Conservation (phyloP, 495 filamentous ascomycete species). For the Annulohypoxylon moriforme region DNA sequence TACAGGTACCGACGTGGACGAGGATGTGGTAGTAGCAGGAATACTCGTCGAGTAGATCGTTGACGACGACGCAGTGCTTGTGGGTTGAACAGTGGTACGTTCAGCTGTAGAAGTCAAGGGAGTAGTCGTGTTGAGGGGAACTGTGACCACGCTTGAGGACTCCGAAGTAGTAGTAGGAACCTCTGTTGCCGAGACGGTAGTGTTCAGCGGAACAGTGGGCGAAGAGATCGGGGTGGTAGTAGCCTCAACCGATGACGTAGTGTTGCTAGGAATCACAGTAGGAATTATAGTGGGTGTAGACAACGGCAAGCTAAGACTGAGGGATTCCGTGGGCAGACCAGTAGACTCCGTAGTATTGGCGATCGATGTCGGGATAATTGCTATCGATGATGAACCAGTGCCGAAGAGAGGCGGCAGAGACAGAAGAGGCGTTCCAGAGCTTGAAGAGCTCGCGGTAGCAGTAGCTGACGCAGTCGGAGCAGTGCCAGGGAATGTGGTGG, state of each 20-base stretch:
- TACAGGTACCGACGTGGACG: conserved; percentile 34
- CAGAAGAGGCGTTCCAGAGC: conserved; percentile 12
- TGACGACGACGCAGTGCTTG: conserved; percentile 12
- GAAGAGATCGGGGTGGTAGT: conserved; percentile 28
- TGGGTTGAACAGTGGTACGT: conserved; percentile 17
- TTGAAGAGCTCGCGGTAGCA: conserved; percentile 13
- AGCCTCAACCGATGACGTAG: conserved; percentile 26
- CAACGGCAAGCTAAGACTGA: conserved; percentile 22
- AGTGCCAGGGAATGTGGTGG: conserved; percentile 39
- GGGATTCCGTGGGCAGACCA: conserved; percentile 1
- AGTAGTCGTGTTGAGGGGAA: conserved; percentile 42
- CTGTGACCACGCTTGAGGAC: conserved; percentile 26
- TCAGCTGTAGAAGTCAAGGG: conserved; percentile 28
- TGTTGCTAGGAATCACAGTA: conserved; percentile 17
- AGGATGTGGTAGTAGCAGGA: conserved; percentile 6
- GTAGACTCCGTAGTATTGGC: conserved; percentile 38
- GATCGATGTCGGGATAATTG: conserved; percentile 18
- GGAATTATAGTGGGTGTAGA: conserved; percentile 1
- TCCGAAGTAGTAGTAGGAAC: conserved; percentile 25
- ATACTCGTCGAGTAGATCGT: conserved; percentile 20
- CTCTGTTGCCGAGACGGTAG: conserved; percentile 32
- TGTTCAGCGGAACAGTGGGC: conserved; percentile 32
- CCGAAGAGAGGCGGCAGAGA: conserved; percentile 31
- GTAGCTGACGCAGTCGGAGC: conserved; percentile 28
- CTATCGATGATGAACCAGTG: conserved; percentile 24